Conservation (phyloP, 2,329 filamentous ascomycete genomes). For the Thelonectria olida region DNA sequence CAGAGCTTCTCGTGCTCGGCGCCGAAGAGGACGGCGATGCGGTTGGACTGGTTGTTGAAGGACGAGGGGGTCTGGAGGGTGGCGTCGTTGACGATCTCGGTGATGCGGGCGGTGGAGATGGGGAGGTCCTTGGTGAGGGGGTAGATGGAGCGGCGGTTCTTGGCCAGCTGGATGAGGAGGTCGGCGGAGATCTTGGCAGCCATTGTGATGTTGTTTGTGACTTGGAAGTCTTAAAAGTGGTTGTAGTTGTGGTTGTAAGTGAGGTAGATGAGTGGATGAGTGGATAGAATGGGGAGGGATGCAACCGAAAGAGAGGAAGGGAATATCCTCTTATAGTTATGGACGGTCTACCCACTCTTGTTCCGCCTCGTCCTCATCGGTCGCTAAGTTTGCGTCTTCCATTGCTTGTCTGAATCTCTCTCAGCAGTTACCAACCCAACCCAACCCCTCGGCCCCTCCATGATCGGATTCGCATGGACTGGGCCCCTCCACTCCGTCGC, state of each 20-base stretch:
- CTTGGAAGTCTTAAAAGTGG: constrained; percentile 13
- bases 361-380: background rate
- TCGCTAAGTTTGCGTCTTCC: background rate
- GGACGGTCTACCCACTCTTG: background rate
- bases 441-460: background rate
- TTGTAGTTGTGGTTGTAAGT: constrained; percentile 18
- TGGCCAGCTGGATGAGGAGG: constrained; percentile 70
- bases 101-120: constrained; percentile 61
- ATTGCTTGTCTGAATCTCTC: background rate
- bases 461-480: background rate
- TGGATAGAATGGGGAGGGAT: background rate
- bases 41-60: constrained; percentile 90
- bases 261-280: constrained; percentile 3
- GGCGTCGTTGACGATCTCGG: constrained; percentile 71
- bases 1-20: constrained; percentile 89
- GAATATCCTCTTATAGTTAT: constrained; percentile 7
- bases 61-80: constrained; percentile 77
- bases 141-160: constrained; percentile 76
- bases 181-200: constrained; percentile 54
- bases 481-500: no score
- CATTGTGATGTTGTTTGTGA: constrained; percentile 50
- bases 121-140: constrained; percentile 70
- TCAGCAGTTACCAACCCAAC: background rate
- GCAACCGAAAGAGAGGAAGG: background rate
- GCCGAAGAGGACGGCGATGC: constrained; percentile 80